Percentiles rank a stretch among this genome's conserved stretches.
These are phyloP conservation scores for Leccinum barrowsii DNA, from an alignment of 768 basidiomycete genomes.

Conservation along the genomic window DNA sequence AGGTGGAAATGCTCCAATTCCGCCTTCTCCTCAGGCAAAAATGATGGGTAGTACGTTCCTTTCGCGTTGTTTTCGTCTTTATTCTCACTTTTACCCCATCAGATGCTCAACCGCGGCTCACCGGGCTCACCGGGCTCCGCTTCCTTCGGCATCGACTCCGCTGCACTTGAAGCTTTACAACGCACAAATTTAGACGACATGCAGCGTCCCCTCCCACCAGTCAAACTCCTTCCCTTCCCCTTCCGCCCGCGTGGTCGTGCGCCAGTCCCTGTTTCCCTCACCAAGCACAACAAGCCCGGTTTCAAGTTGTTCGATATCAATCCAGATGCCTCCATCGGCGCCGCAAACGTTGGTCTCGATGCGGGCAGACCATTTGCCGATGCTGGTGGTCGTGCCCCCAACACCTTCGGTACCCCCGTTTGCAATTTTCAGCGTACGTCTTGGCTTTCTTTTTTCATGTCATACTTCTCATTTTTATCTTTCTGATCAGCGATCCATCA, in stretches of 20 bases:
- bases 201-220: constrained; percentile 29
- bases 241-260: constrained; percentile 22
- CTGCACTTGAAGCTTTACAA: constrained; percentile 28
- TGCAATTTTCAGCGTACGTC: constrained; percentile 88
- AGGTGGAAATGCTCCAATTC: constrained; percentile 63
- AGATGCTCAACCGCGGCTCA: constrained; percentile 47
- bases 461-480: constrained; percentile 2
- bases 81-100: constrained; percentile 20
- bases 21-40: constrained; percentile 87
- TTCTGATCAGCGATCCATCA: constrained; percentile 73
- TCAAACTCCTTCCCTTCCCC: constrained; percentile 35
- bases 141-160: constrained; percentile 38
- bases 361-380: constrained; percentile 57
- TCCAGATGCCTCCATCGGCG: constrained; percentile 47
- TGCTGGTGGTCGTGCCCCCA: constrained; percentile 33
- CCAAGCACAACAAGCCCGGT: constrained; percentile 45
- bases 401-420: constrained; percentile 71
- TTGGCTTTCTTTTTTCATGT: constrained; percentile 4
- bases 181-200: constrained; percentile 34
- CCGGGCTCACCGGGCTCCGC: constrained; percentile 14
- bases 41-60: constrained; percentile 72
- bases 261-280: constrained; percentile 38
- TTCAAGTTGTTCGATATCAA: constrained; percentile 50
- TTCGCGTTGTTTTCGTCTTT: not conserved
- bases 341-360: constrained; percentile 66